Percentiles rank a stretch among this genome's conserved stretches.
phyloP scores from a whole-genome alignment of 1,284 basidiomycete species.

The Malassezia japonica region DNA sequence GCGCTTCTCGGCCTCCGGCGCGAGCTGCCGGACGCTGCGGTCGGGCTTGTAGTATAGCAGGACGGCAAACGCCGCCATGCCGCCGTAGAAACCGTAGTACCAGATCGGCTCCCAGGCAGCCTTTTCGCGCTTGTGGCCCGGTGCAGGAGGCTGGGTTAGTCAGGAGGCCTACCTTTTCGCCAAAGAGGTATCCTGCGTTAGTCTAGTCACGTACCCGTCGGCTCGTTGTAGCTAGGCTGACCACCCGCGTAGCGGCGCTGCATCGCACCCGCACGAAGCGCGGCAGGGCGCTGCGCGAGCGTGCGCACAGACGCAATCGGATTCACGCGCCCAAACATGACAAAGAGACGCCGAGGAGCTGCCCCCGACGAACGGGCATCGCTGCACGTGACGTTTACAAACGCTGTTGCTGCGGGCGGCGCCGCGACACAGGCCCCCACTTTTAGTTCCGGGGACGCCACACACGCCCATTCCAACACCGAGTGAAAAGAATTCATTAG shows the following conservation, averaged over 20 bases:
- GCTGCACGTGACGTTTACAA: too few relatives aligned
- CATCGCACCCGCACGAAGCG: neutral
- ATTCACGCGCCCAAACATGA: conserved; percentile 12
- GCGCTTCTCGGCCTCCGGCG: conserved; percentile 43
- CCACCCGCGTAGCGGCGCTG: conserved; percentile 15
- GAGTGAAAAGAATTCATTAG: too few relatives aligned
- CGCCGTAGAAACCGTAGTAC: conserved; percentile 63
- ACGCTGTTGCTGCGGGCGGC: too few relatives aligned
- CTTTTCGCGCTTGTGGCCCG: conserved; percentile 70
- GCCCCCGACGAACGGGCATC: neutral
- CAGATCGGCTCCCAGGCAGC: conserved; percentile 63
- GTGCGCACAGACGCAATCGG: conserved; percentile 1
- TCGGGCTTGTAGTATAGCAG: conserved; percentile 89
- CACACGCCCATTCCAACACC: too few relatives aligned
- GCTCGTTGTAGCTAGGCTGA: conserved; percentile 37
- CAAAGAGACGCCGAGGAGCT: neutral
- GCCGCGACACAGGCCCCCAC: too few relatives aligned
- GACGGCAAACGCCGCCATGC: conserved; percentile 66
- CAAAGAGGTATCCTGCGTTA: conserved; percentile 33
- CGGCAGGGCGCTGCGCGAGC: neutral
- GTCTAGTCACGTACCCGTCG: conserved; percentile 23
- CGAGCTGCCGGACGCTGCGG: conserved; percentile 43
- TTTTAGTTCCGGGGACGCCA: too few relatives aligned
- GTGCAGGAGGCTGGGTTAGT: conserved; percentile 50
- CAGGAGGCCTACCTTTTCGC: conserved; percentile 34